Conservation (phyloP, 202 grass and related monocot genomes). For the Schoenoplectus tabernaemontani region DNA sequence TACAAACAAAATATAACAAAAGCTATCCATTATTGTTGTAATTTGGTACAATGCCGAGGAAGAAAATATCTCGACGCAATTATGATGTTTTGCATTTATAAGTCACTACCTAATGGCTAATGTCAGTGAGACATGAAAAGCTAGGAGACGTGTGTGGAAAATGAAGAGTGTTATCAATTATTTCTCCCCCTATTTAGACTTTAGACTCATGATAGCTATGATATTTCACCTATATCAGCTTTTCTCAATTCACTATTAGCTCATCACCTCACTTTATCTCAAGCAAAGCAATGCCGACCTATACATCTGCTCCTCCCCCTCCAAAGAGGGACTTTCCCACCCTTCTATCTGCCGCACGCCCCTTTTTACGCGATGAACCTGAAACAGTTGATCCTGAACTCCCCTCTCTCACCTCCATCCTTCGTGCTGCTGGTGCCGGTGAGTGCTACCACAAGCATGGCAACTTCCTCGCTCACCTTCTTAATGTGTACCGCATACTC, state of each 20-base stretch:
- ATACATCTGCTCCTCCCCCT: neutral
- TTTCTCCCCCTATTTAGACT: neutral
- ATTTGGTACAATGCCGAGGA: neutral
- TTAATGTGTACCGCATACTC: slow-evolving; percentile 38
- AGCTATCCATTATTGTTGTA: neutral
- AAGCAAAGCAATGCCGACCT: slow-evolving; percentile 4
- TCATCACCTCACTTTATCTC: neutral
- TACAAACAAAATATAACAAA: neutral
- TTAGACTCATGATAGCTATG: neutral
- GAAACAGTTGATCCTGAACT: slow-evolving; percentile 35
- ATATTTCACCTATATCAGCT: too few species aligned
- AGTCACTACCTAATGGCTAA: neutral
- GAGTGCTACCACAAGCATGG: slow-evolving; percentile 64
- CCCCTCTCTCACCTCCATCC: slow-evolving; percentile 31
- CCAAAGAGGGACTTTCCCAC: slow-evolving; percentile 19
- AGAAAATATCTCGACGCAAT: neutral
- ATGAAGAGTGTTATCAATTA: neutral
- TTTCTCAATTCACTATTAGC: slow-evolving; percentile 7
- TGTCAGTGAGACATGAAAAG: neutral
- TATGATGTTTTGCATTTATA: neutral
- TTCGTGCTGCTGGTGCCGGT: slow-evolving; percentile 34
- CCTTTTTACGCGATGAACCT: slow-evolving; percentile 45
- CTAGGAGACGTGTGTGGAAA: neutral
- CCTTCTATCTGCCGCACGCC: slow-evolving; percentile 33
- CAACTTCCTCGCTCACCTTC: slow-evolving; percentile 39